phyloP scores from a whole-genome alignment of 352 stramenopile genomes.

The Phytopythium montanum region DNA sequence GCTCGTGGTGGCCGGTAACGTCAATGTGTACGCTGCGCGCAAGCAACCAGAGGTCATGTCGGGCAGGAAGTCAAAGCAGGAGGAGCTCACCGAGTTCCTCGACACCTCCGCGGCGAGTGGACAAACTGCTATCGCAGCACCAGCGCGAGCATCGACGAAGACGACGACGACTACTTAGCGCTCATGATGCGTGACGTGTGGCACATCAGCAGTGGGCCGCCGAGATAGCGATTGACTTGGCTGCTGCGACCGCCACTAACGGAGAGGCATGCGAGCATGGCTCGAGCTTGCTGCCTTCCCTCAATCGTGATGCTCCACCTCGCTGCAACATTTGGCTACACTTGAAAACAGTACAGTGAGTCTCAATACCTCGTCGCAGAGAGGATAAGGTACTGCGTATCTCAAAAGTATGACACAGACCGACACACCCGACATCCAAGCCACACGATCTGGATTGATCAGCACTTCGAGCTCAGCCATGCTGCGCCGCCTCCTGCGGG shows the following conservation, averaged over 20 bases:
- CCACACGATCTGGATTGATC: background rate
- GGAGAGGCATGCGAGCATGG: too few relatives aligned
- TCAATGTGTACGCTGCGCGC: slow-evolving; percentile 75
- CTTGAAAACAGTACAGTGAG: too few relatives aligned
- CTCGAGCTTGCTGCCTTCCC: too few relatives aligned
- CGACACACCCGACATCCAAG: background rate
- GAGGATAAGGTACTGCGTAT: too few relatives aligned
- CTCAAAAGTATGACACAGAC: too few relatives aligned
- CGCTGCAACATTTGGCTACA: too few relatives aligned
- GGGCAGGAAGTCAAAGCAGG: slow-evolving; percentile 66
- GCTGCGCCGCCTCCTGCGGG: slow-evolving; percentile 16
- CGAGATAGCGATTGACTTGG: too few relatives aligned
- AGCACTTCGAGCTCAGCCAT: slow-evolving; percentile 3
- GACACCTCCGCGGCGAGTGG: slow-evolving; percentile 80
- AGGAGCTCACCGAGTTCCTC: slow-evolving; percentile 81
- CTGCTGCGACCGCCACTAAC: too few relatives aligned
- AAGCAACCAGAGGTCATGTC: slow-evolving; percentile 83
- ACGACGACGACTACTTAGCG: slow-evolving; percentile 93
- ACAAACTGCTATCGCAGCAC: slow-evolving; percentile 90
- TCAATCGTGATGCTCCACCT: too few relatives aligned
- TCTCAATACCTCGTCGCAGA: too few relatives aligned
- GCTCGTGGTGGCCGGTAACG: slow-evolving; percentile 66
- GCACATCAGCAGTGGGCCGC: slow-evolving; percentile 62
- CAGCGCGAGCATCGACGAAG: slow-evolving; percentile 83
- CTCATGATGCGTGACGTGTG: slow-evolving; percentile 89